Percentiles rank a stretch among this genome's conserved stretches.
Evolutionary conservation across 768 basidiomycete species (phyloP).

Genomic region (Vararia minispora): DNA sequence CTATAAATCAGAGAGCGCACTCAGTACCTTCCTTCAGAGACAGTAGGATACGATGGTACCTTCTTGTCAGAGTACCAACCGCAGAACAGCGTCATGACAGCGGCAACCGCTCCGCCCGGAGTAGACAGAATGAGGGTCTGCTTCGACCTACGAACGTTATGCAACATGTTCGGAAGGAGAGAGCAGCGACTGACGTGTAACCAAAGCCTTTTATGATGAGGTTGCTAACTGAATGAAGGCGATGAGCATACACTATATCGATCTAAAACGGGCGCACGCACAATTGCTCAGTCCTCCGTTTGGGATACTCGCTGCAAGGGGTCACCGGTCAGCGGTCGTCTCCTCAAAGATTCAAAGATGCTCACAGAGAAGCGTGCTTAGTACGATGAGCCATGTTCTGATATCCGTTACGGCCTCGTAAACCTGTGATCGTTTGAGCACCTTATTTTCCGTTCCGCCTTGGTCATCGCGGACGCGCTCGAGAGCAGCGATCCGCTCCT

Average conservation of each 20-base stretch:
- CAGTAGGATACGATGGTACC: conserved; percentile 20
- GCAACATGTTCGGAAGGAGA: not conserved
- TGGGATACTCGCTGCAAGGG: conserved; percentile 43
- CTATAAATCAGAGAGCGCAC: conserved; percentile 16
- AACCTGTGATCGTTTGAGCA: conserved; percentile 46
- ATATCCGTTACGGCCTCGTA: conserved; percentile 45
- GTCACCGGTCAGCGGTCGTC: conserved; percentile 7
- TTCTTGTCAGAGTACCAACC: conserved; percentile 60
- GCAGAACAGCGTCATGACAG: conserved; percentile 36
- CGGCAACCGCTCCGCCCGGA: conserved; percentile 40
- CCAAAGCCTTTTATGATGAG: conserved; percentile 53
- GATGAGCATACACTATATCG: not conserved
- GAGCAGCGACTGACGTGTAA: conserved; percentile 35
- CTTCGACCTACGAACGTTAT: conserved; percentile 30
- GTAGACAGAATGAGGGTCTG: conserved; percentile 51
- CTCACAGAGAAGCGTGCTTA: conserved; percentile 49
- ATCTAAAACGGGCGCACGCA: conserved; percentile 20
- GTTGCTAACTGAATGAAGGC: conserved; percentile 36
- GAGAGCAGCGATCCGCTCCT: conserved; percentile 50
- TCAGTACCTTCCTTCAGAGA: not conserved
- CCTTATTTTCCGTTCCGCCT: conserved; percentile 52
- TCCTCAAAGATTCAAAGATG: conserved; percentile 1
- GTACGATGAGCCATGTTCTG: conserved; percentile 50
- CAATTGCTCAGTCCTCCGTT: conserved; percentile 57
- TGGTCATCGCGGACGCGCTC: conserved; percentile 61